phyloP scores from a whole-genome alignment of 805 yeast genomes.

The Pichia rugopelliculosa region DNA sequence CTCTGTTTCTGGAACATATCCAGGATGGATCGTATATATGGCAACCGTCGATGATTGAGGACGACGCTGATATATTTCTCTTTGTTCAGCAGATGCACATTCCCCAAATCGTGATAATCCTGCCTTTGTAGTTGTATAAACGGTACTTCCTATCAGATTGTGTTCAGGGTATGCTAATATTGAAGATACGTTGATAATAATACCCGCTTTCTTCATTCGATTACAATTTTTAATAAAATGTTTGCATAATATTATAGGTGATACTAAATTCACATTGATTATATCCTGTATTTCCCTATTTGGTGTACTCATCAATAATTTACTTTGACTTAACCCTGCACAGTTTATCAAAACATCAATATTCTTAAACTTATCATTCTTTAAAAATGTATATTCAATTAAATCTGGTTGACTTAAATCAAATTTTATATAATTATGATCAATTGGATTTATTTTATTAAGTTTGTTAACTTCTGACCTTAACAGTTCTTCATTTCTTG shows the following conservation, averaged over 20 bases:
- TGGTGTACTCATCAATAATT: conserved; percentile 39
- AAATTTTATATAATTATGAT: conserved; percentile 28
- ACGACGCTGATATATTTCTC: background rate
- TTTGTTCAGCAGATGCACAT: conserved; percentile 46
- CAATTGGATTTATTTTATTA: conserved; percentile 14
- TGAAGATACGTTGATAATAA: conserved; percentile 60
- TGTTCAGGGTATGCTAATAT: conserved; percentile 39
- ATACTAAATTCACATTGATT: conserved; percentile 47
- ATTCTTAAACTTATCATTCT: conserved; percentile 25
- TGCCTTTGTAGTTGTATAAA: background rate
- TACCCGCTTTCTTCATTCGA: background rate
- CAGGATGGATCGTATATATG: conserved; percentile 64
- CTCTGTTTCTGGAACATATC: conserved; percentile 56
- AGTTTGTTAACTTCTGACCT: conserved; percentile 17
- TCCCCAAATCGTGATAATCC: background rate
- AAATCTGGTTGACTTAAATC: conserved; percentile 26
- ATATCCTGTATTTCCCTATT: conserved; percentile 36
- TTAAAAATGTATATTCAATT: conserved; percentile 12
- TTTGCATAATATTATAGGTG: conserved; percentile 56
- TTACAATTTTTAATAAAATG: conserved; percentile 31
- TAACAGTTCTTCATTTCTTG: conserved; percentile 39
- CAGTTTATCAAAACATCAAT: conserved; percentile 50
- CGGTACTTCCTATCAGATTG: background rate
- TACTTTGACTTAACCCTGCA: conserved; percentile 58
- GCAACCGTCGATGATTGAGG: conserved; percentile 40